Evolutionary conservation across 2,329 filamentous ascomycete species (phyloP), one percentile per base, ranked within the genome.

Genomic region (Neocatenulostroma microsporum): DNA sequence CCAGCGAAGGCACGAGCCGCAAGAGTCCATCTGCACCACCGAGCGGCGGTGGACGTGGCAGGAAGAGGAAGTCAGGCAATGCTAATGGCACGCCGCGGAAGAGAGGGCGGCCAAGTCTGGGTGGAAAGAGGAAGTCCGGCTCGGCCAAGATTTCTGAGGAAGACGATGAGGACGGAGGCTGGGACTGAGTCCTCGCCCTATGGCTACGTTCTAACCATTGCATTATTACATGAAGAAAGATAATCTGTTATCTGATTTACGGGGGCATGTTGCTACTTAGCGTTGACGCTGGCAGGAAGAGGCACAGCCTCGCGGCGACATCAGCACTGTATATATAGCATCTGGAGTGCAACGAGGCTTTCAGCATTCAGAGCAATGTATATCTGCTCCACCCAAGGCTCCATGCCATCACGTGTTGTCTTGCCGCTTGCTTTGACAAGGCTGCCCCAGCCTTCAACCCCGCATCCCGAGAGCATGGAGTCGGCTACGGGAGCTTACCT

Each of bases 51-150:
- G 46, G 48, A 25, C 53, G 57, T 30, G 61, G 63, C 13, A 62
- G 57, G 42, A 70, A 70, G 58, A 61, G 67, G 46, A 70, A 69
- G 53, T 55, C 54, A 11, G 55, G 49, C 20, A 48, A 42, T n/a
- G 36, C 30, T 11, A 41, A 32, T 24, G 49, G 37, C 23, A 52
- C 50, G 21, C 53, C 54, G 5, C 50, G 48, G 34, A 62, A 61
- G 51, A 50, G 40, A 36, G 47, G 41, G 3, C 37, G 50, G 15
- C 37, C 48, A 23, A 40, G 48, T 25, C 47, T 45, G 31, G 38
- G 13, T 10, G 23, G 35, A 13, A 34, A 28, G 33, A 41, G 28
- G 30, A 41, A 35, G 30, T 36, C 33, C 3, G 37, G 29, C 10
- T 39, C 39, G 12, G 28, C 15, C 37, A 35, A 50, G 50, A 25